phyloP scores from a whole-genome alignment of 73 alveolate species.

The Uronychia binucleata region DNA sequence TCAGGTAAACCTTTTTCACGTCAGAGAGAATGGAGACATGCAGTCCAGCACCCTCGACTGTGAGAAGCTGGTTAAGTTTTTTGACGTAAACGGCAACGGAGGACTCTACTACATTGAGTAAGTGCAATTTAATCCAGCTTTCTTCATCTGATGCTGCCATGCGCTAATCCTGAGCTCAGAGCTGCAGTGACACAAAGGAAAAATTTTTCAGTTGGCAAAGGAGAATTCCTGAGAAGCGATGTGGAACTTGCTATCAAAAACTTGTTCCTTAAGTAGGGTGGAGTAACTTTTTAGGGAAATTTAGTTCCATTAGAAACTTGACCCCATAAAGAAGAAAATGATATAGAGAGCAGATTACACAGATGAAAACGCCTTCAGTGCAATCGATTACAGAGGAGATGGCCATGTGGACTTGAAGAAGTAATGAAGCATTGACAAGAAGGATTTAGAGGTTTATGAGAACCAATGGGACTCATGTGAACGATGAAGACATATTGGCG shows the following conservation, averaged over 20 bases:
- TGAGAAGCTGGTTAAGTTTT: constrained; percentile 7
- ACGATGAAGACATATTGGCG: constrained; percentile 17
- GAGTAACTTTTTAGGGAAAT: constrained; percentile 15
- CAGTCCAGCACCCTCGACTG: constrained; percentile 36
- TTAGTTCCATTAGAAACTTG: constrained; percentile 9
- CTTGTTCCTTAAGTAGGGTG: constrained; percentile 21
- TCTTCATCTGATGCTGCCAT: constrained; percentile 19
- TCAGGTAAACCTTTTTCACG: too few relatives aligned
- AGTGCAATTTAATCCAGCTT: not conserved
- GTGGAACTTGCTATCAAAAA: constrained; percentile 23
- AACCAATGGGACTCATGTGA: not conserved
- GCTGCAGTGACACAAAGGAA: constrained; percentile 21
- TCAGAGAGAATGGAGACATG: constrained; percentile 33
- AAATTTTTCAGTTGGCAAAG: constrained; percentile 13
- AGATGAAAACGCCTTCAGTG: constrained; percentile 28
- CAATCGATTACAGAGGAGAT: constrained; percentile 54
- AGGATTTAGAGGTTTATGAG: not conserved
- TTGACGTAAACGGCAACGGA: constrained; percentile 38
- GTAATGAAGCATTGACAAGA: not conserved
- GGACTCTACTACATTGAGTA: not conserved
- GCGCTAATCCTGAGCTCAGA: constrained; percentile 20
- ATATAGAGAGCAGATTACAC: constrained; percentile 10
- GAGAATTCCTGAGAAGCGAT: constrained; percentile 11
- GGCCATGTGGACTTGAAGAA: constrained; percentile 39
- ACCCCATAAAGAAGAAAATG: not conserved